phyloP scores from a whole-genome alignment of 1,139 yeast genomes.

The Scheffersomyces illinoinensis region DNA sequence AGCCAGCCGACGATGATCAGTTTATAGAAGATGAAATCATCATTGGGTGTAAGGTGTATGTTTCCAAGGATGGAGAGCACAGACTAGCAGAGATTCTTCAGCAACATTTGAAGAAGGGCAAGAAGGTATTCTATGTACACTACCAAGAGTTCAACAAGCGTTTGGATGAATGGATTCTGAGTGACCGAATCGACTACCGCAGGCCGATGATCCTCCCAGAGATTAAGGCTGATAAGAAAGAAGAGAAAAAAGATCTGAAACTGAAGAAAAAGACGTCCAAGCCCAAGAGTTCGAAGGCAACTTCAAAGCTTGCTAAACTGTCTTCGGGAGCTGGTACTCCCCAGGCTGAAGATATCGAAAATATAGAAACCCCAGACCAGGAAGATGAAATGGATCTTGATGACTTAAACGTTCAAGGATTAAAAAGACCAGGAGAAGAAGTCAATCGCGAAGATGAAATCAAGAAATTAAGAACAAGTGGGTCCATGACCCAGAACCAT shows the following conservation, averaged over 20 bases:
- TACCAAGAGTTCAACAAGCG: conserved; percentile 88
- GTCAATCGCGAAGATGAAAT: conserved; percentile 88
- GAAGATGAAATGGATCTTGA: conserved; percentile 87
- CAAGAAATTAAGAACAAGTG: conserved; percentile 86
- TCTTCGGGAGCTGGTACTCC: conserved; percentile 23
- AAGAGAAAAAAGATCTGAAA: conserved; percentile 18
- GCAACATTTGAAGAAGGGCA: conserved; percentile 71
- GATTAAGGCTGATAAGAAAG: conserved; percentile 51
- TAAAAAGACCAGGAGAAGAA: conserved; percentile 64
- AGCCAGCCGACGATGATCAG: conserved; percentile 10
- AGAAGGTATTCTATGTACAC: conserved; percentile 85
- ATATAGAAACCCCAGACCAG: conserved; percentile 23
- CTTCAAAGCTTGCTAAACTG: conserved; percentile 13
- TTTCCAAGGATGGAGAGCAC: conserved; percentile 74
- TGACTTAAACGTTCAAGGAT: conserved; percentile 80
- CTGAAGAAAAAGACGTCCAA: conserved; percentile 15
- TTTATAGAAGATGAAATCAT: conserved; percentile 51
- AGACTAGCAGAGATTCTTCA: conserved; percentile 86
- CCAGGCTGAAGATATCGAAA: conserved; percentile 18
- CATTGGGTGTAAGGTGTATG: conserved; percentile 80
- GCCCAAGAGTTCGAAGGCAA: conserved; percentile 10
- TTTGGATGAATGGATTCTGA: conserved; percentile 89
- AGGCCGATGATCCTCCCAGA: conserved; percentile 73
- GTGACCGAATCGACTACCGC: conserved; percentile 67
- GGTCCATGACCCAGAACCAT: conserved; percentile 92